Base-by-base conservation (phyloP, 208 protist species). In the Cochliopodium minus region DNA sequence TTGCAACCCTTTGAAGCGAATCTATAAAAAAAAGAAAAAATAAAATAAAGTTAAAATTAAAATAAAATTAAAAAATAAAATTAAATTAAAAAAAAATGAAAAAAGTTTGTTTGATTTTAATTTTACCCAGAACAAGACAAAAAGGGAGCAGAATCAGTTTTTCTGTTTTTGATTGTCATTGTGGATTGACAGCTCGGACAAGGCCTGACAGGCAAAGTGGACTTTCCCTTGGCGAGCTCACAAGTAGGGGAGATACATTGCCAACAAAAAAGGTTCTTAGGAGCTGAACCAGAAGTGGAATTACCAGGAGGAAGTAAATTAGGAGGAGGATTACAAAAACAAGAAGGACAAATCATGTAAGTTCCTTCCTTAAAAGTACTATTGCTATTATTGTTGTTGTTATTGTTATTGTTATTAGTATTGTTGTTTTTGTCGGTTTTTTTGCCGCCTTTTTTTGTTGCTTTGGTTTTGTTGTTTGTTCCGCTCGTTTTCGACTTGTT, bases 261-360 rank as follows among this genome's bases (percentile, higher is more conserved):
- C 61, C 83, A 86, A 64, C 80, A 86, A 59, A 77, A 78, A 52
- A 83, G 82, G 54, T 82, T 75, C 7, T 67, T 65, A 15, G 60
- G 61, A 15, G 54, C 48, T 26, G 57, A 53, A 7, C 66, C 66
- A 15, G n/a, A 15, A 26, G n/a, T 50, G 7, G n/a, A 42, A n/a
- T 29, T 25, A 26, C 42, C 46, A 33, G 32, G 49, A 25, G 63
- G 61, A 11, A n/a, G n/a, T n/a, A n/a, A n/a, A n/a, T n/a, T n/a
- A n/a, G n/a, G n/a, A n/a, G 78, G 80, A 4, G 79, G 80, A 28
- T 72, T 69, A 5, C 65, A 73, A 36, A 85, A 85, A 49, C 82
- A 87, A 64, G 71, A 48, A 25, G 74, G 70, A 62, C 82, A 87
- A 2, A 85, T 53, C 1, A 67, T 80, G 66, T 87, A 76, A 13